These are phyloP conservation scores for Penicillium arizonense DNA, from an alignment of 495 filamentous ascomycete genomes.

Conservation along the genomic window DNA sequence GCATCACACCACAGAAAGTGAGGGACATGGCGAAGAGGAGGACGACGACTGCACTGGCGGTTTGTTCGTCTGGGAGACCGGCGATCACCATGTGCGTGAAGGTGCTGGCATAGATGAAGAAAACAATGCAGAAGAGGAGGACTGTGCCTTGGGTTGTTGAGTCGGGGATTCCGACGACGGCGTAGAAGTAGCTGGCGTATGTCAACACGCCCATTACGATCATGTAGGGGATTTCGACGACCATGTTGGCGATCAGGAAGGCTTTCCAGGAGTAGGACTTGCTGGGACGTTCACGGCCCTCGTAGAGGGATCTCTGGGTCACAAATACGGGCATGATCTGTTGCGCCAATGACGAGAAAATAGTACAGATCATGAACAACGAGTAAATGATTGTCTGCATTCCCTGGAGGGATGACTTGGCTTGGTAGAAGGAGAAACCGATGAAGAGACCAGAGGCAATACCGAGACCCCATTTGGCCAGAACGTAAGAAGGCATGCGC, in stretches of 20 bases:
- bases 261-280: conserved; percentile 72
- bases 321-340: conserved; percentile 69
- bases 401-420: conserved; percentile 44
- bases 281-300: conserved; percentile 63
- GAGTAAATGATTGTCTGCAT: conserved; percentile 56
- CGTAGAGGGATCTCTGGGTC: conserved; percentile 59
- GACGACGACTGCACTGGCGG: conserved; percentile 52
- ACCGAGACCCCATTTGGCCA: conserved; percentile 32
- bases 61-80: conserved; percentile 52
- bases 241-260: conserved; percentile 62
- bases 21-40: conserved; percentile 56
- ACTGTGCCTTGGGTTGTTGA: conserved; percentile 48
- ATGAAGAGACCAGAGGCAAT: conserved; percentile 56
- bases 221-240: conserved; percentile 53
- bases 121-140: conserved; percentile 48
- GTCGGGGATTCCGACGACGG: conserved; percentile 37
- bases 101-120: conserved; percentile 46
- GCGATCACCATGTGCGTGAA: conserved; percentile 60
- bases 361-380: conserved; percentile 60
- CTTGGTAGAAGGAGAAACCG: conserved; percentile 55
- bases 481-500: conserved; percentile 52
- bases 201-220: conserved; percentile 40
- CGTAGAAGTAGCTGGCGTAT: conserved; percentile 51
- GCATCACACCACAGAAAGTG: conserved; percentile 60
- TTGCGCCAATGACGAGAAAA: conserved; percentile 47